Conservation (phyloP, 176 grass and related monocot genomes). For the Dactylis glomerata region DNA sequence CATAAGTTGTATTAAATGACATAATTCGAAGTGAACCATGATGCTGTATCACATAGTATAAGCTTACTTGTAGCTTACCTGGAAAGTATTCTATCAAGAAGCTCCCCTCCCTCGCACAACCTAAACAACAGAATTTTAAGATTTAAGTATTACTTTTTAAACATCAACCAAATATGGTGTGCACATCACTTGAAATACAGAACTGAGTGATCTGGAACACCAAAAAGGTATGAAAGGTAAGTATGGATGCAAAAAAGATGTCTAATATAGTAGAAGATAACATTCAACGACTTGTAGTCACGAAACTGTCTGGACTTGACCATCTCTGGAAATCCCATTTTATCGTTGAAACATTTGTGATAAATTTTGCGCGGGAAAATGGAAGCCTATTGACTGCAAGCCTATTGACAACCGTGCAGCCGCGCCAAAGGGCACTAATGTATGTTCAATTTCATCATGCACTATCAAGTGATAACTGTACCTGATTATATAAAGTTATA, state of each 20-base stretch:
- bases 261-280: not conserved
- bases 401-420: not conserved
- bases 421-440: not conserved
- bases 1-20: not conserved
- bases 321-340: not conserved
- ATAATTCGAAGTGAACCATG: conserved; percentile 10
- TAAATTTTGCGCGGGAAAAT: not conserved
- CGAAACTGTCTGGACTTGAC: not conserved
- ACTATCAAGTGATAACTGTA: not conserved
- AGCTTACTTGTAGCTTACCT: conserved; percentile 43
- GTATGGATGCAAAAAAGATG: not conserved
- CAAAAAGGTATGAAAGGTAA: conserved; percentile 14
- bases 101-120: conserved; percentile 74
- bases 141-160: not conserved
- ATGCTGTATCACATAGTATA: not conserved
- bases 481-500: not conserved
- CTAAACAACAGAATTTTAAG: conserved; percentile 28
- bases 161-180: not conserved
- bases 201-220: not conserved
- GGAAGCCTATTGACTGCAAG: not conserved
- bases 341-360: not conserved
- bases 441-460: not conserved
- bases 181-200: not conserved
- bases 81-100: conserved; percentile 82
- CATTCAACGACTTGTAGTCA: not conserved